Conservation (phyloP, 2,329 filamentous ascomycete genomes). For the Diplodia scrobiculata region DNA sequence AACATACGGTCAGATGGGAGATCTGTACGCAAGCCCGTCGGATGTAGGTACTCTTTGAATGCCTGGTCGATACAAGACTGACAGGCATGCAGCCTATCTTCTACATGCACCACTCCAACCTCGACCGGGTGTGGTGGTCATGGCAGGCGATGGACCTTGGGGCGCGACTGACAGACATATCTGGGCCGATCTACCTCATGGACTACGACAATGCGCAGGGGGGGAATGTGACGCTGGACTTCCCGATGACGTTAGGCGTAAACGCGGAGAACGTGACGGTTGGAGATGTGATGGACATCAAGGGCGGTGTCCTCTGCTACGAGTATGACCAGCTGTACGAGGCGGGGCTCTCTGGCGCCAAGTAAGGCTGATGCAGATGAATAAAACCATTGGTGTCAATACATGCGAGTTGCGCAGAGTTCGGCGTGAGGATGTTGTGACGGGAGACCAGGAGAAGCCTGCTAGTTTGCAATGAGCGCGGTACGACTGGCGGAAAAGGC, state of each 20-base stretch:
- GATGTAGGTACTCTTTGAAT: background rate
- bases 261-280: slow-evolving; percentile 28
- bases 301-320: slow-evolving; percentile 29
- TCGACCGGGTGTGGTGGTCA: slow-evolving; percentile 54
- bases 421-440: background rate
- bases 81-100: slow-evolving; percentile 47
- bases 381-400: background rate
- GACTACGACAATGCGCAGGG: slow-evolving; percentile 27
- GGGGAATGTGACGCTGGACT: slow-evolving; percentile 26
- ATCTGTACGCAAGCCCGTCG: slow-evolving; percentile 18
- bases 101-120: slow-evolving; percentile 51
- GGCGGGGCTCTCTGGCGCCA: background rate
- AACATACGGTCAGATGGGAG: slow-evolving; percentile 6
- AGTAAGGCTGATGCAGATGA: background rate
- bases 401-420: background rate
- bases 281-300: slow-evolving; percentile 28
- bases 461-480: no score
- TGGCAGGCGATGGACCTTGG: slow-evolving; percentile 53
- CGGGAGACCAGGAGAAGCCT: no score
- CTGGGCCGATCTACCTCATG: slow-evolving; percentile 30
- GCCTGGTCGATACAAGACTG: slow-evolving; percentile 48
- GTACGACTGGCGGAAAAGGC: background rate
- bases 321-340: slow-evolving; percentile 24
- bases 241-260: slow-evolving; percentile 17
- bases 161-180: slow-evolving; percentile 36